phyloP scores from a whole-genome alignment of 2,329 filamentous ascomycete species.

The Apiospora aurea region DNA sequence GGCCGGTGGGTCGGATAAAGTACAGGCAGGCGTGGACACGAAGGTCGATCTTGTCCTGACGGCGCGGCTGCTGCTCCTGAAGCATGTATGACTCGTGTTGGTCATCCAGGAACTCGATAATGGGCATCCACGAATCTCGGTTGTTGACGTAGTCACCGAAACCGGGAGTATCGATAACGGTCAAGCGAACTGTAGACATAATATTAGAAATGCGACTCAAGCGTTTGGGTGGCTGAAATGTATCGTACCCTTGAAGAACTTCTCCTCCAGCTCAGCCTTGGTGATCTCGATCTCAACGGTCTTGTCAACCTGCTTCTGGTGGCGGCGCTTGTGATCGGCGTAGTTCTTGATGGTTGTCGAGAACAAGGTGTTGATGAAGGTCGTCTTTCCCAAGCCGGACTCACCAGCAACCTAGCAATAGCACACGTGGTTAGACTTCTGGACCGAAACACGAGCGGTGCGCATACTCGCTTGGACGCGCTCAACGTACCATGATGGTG shows the following conservation, averaged over 20 bases:
- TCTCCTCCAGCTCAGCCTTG: constrained; percentile 99
- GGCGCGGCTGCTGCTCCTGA: constrained; percentile 98
- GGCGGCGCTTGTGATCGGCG: constrained; percentile 98
- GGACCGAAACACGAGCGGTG: not conserved
- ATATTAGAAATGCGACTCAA: constrained; percentile 21
- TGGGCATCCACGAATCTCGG: constrained; percentile 99
- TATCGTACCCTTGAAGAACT: constrained; percentile 94
- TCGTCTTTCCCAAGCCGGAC: constrained; percentile 98
- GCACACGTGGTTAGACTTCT: constrained; percentile 23
- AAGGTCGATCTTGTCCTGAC: constrained; percentile 98
- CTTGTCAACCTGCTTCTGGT: constrained; percentile 99
- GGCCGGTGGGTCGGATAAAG: constrained; percentile 98
- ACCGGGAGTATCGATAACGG: constrained; percentile 97
- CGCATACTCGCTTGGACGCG: not conserved
- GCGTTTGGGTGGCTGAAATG: not conserved
- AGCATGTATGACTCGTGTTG: constrained; percentile 99
- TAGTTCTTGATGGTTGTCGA: constrained; percentile 99
- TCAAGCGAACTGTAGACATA: constrained; percentile 79
- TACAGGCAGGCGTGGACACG: constrained; percentile 98
- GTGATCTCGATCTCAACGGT: constrained; percentile 99
- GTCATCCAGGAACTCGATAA: constrained; percentile 99
- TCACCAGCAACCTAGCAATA: constrained; percentile 86
- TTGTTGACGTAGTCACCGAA: constrained; percentile 99
- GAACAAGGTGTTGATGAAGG: constrained; percentile 99
- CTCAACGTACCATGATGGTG: constrained; percentile 88